These are phyloP conservation scores for Podospora australis DNA, from an alignment of 495 filamentous ascomycete species.

Conservation along the genomic window DNA sequence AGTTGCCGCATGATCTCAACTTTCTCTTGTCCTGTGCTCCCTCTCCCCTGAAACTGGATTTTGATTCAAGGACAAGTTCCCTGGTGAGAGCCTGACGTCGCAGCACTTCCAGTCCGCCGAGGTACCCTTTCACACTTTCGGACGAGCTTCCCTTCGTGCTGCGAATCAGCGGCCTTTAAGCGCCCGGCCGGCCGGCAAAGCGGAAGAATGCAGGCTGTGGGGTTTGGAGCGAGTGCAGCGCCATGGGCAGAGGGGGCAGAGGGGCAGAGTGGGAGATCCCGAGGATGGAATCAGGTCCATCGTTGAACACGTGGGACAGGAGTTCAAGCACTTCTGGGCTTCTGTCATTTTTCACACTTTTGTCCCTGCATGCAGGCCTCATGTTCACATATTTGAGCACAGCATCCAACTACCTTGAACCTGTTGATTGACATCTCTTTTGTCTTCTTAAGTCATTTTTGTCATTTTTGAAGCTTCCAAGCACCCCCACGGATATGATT, in stretches of 20 bases:
- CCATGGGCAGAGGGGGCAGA: slow-evolving; percentile 9
- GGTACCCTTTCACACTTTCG: slow-evolving; percentile 9
- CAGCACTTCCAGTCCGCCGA: slow-evolving; percentile 8
- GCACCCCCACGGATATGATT: background rate
- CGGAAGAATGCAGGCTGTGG: slow-evolving; percentile 23
- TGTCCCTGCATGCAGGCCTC: too few species aligned
- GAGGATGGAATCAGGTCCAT: background rate
- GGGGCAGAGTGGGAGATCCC: background rate
- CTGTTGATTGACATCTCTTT: too few species aligned
- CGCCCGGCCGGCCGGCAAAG: slow-evolving; percentile 19
- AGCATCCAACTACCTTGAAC: too few species aligned
- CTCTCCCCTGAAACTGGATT: too few species aligned
- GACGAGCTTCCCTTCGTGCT: slow-evolving; percentile 9
- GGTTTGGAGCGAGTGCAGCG: background rate
- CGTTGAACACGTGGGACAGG: slow-evolving; percentile 11
- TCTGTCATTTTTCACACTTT: background rate
- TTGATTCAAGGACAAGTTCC: too few species aligned
- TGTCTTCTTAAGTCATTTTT: too few species aligned
- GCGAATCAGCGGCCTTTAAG: slow-evolving; percentile 14
- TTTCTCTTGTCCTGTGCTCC: too few species aligned
- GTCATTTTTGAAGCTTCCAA: slow-evolving; percentile 1
- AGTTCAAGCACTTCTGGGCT: too few species aligned
- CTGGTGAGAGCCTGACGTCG: background rate
- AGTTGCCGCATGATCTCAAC: too few species aligned
- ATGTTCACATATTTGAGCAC: too few species aligned